Conservation (phyloP, 177 flowering plant genomes). For the Telopea speciosissima region DNA sequence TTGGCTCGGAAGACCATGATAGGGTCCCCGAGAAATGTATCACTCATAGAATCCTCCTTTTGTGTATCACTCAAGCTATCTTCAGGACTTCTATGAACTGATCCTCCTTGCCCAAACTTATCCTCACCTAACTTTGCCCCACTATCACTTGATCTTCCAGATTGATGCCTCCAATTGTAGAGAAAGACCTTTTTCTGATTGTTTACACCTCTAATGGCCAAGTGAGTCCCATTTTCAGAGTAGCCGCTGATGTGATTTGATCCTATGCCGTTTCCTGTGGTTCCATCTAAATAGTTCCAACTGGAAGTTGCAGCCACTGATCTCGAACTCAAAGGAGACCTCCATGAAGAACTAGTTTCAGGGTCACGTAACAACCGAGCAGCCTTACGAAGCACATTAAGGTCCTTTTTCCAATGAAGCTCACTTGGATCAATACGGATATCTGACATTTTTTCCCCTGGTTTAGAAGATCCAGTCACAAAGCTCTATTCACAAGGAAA, state of each 20-base stretch:
- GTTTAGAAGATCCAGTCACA: not conserved
- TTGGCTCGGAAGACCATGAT: constrained; percentile 33
- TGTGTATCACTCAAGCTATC: constrained; percentile 52
- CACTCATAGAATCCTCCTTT: constrained; percentile 44
- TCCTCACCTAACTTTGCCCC: constrained; percentile 20
- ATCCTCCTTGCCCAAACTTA: constrained; percentile 10
- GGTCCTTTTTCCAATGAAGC: constrained; percentile 78
- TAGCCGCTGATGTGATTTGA: constrained; percentile 6
- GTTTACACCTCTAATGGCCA: constrained; percentile 15
- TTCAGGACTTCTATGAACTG: constrained; percentile 30
- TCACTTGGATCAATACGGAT: constrained; percentile 50
- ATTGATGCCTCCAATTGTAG: constrained; percentile 77
- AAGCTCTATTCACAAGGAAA: constrained; percentile 1
- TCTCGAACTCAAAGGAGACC: constrained; percentile 62
- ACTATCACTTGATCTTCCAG: constrained; percentile 43
- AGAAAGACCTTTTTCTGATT: constrained; percentile 57
- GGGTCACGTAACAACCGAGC: constrained; percentile 89
- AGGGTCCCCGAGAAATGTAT: constrained; percentile 28
- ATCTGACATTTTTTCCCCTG: constrained; percentile 20
- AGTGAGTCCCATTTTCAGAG: constrained; percentile 15
- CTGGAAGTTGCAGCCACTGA: constrained; percentile 32
- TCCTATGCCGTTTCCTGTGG: constrained; percentile 15
- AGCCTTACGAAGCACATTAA: constrained; percentile 78
- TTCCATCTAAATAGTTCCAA: constrained; percentile 20
- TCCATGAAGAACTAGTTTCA: constrained; percentile 83